A percentile compares a stretch with the other conserved stretches of the same genome.
Evolutionary conservation across 306 rosid genomes (phyloP).

Genomic region (Cucurbita ficifolia): DNA sequence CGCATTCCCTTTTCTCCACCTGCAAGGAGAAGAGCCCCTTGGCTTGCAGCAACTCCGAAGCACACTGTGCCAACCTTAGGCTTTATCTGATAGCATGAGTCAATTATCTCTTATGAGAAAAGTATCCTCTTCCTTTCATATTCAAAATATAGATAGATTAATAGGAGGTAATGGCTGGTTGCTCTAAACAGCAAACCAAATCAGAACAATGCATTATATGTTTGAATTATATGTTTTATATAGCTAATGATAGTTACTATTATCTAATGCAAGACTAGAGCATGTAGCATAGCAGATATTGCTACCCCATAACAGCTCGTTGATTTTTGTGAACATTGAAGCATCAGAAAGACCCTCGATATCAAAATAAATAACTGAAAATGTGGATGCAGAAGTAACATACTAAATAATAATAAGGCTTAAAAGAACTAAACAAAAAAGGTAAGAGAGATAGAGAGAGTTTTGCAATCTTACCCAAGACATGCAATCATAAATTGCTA

Average conservation of each 20-base stretch:
- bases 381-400: background rate
- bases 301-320: background rate
- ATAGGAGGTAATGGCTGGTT: background rate
- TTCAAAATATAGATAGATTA: background rate
- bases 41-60: constrained; percentile 96
- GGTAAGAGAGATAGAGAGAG: background rate
- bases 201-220: background rate
- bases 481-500: constrained; percentile 98
- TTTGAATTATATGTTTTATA: background rate
- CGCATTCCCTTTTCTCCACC: constrained; percentile 99
- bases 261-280: background rate
- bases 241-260: background rate
- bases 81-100: constrained; percentile 54
- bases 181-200: background rate
- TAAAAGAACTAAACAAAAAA: background rate
- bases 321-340: background rate
- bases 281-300: background rate
- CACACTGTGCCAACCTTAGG: constrained; percentile 93
- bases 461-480: constrained; percentile 68
- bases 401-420: background rate
- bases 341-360: background rate
- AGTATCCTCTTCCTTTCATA: background rate
- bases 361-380: background rate
- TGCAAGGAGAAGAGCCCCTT: constrained; percentile 94
- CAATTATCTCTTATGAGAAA: background rate